Conservation (phyloP, 495 filamentous ascomycete species). For the Chlorociboria aeruginascens region DNA sequence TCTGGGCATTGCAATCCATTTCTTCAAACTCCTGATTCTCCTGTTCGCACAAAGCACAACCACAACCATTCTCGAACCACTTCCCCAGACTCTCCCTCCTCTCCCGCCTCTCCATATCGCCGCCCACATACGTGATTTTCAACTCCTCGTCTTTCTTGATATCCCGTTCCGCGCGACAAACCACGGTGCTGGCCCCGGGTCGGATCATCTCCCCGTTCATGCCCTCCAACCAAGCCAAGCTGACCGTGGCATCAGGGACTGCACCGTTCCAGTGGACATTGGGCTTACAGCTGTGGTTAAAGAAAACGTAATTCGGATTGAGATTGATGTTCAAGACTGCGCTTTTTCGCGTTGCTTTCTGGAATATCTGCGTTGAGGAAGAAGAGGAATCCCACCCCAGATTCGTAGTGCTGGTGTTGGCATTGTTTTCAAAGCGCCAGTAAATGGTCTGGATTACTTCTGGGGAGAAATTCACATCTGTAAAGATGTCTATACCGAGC, state of each 20-base stretch:
- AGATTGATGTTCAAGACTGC: not conserved
- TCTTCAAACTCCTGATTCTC: slow-evolving; percentile 4
- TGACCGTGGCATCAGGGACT: not conserved
- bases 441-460: slow-evolving; percentile 15
- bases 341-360: not conserved
- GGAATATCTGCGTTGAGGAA: not conserved
- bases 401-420: not conserved
- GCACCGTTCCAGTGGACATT: slow-evolving; percentile 14
- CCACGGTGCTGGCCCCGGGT: slow-evolving; percentile 4
- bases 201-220: slow-evolving; percentile 6
- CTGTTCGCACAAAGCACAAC: slow-evolving; percentile 10
- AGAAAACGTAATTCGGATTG: slow-evolving; percentile 14
- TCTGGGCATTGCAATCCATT: not conserved
- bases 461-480: not conserved
- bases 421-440: slow-evolving; percentile 15
- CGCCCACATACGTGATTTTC: slow-evolving; percentile 13
- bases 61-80: slow-evolving; percentile 15
- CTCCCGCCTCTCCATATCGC: not conserved
- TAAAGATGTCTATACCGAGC: slow-evolving; percentile 13
- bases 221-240: not conserved
- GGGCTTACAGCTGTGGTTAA: slow-evolving; percentile 15
- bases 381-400: not conserved
- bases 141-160: slow-evolving; percentile 13
- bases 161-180: slow-evolving; percentile 4
- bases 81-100: slow-evolving; percentile 8